A percentile compares a stretch with the other conserved stretches of the same genome.
These are phyloP conservation scores for Phytopythium mirpurense DNA, from an alignment of 352 stramenopile genomes.

Conservation along the genomic window DNA sequence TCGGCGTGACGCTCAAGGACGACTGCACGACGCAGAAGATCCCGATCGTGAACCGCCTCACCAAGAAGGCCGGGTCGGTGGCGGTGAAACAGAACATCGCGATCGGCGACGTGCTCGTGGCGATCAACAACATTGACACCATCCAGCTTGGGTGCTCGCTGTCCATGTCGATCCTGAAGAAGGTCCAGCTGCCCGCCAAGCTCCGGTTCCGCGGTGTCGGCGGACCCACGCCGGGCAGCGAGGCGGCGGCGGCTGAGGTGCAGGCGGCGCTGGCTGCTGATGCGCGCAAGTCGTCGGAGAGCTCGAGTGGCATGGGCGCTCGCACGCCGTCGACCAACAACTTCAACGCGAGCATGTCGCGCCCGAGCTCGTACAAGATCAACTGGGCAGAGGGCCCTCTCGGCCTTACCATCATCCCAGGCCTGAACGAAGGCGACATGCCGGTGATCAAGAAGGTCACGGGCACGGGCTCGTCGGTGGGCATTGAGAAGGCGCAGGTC, in stretches of 20 bases:
- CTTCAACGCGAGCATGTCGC: conserved; percentile 46
- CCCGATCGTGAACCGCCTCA: conserved; percentile 83
- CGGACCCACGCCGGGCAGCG: conserved; percentile 29
- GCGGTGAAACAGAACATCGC: conserved; percentile 87
- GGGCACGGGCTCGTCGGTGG: conserved; percentile 67
- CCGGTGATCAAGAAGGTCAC: conserved; percentile 88
- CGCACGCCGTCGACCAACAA: conserved; percentile 29
- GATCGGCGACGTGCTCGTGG: conserved; percentile 80
- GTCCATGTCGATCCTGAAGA: conserved; percentile 88
- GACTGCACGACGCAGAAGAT: conserved; percentile 82
- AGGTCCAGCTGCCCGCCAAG: conserved; percentile 80
- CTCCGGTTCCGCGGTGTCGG: conserved; percentile 81
- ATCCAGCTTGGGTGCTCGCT: conserved; percentile 84
- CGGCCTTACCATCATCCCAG: conserved; percentile 82
- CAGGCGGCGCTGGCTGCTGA: background rate
- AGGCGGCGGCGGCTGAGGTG: conserved; percentile 8
- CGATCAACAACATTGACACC: conserved; percentile 89
- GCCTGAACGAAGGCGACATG: conserved; percentile 67
- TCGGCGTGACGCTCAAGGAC: conserved; percentile 84
- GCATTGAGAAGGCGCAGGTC: conserved; percentile 79
- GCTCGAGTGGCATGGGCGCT: conserved; percentile 3
- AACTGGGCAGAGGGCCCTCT: conserved; percentile 80
- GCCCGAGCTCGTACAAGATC: conserved; percentile 62
- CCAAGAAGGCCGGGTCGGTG: conserved; percentile 81
- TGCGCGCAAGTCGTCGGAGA: background rate